Conservation (phyloP, 2,329 filamentous ascomycete genomes). For the Neonectria punicea region DNA sequence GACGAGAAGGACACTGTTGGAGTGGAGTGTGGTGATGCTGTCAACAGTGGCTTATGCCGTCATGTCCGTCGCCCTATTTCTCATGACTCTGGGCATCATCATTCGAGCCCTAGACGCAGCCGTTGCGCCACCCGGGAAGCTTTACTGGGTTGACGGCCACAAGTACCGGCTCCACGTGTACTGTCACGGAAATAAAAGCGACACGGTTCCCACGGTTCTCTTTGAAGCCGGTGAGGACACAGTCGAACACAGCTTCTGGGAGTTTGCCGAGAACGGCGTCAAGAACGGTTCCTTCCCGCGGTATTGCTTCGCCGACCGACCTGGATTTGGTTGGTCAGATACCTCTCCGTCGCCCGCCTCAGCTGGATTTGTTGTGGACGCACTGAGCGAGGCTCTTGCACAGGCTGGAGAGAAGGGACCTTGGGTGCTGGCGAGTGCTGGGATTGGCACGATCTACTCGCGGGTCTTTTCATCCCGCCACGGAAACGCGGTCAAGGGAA, state of each 20-base stretch:
- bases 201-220: slow-evolving; percentile 78
- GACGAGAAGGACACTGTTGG: slow-evolving; percentile 80
- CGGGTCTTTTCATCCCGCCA: slow-evolving; percentile 92
- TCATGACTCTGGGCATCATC: slow-evolving; percentile 83
- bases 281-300: slow-evolving; percentile 84
- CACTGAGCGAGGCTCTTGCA: slow-evolving; percentile 85
- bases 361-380: slow-evolving; percentile 91
- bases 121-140: slow-evolving; percentile 76
- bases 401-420: slow-evolving; percentile 84
- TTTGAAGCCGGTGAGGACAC: slow-evolving; percentile 86
- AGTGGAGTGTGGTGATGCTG: slow-evolving; percentile 85
- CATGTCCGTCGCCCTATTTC: slow-evolving; percentile 74
- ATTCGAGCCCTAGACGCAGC: slow-evolving; percentile 83
- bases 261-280: slow-evolving; percentile 80
- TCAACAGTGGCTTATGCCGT: slow-evolving; percentile 77
- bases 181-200: slow-evolving; percentile 77
- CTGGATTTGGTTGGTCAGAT: slow-evolving; percentile 87
- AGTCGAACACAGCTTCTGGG: slow-evolving; percentile 81
- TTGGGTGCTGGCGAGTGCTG: slow-evolving; percentile 88
- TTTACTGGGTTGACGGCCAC: slow-evolving; percentile 82
- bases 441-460: slow-evolving; percentile 87
- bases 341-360: slow-evolving; percentile 94
- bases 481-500: slow-evolving; percentile 75
- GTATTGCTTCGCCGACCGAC: slow-evolving; percentile 96
- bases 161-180: slow-evolving; percentile 90